A percentile compares a stretch with the other conserved stretches of the same genome.
phyloP scores from a whole-genome alignment of 2,329 filamentous ascomycete genomes.

The Venturiaceae sp. region DNA sequence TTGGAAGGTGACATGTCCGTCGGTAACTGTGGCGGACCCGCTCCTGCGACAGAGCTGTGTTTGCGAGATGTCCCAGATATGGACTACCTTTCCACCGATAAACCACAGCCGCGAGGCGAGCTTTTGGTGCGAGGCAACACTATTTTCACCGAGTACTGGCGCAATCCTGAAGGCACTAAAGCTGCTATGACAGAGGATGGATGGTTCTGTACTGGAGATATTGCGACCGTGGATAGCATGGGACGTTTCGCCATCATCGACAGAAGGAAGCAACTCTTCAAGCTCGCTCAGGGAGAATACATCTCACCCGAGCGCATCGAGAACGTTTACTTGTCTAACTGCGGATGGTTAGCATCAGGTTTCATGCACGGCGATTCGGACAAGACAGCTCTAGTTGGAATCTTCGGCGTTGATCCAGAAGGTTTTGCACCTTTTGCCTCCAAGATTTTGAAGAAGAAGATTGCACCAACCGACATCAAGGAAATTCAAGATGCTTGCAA shows the following conservation, averaged over 20 bases:
- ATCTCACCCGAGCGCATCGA: conserved; percentile 95
- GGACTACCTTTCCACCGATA: conserved; percentile 82
- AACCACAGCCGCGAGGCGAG: conserved; percentile 83
- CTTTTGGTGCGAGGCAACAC: conserved; percentile 72
- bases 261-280: conserved; percentile 98
- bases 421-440: conserved; percentile 72
- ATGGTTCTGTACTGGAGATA: conserved; percentile 96
- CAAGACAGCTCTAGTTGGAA: conserved; percentile 70
- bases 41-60: conserved; percentile 62
- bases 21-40: conserved; percentile 73
- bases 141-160: conserved; percentile 80
- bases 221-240: conserved; percentile 72
- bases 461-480: conserved; percentile 54
- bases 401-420: conserved; percentile 83
- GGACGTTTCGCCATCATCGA: conserved; percentile 92
- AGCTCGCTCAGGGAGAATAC: conserved; percentile 95
- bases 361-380: conserved; percentile 87
- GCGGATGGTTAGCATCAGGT: conserved; percentile 65
- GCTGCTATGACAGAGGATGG: conserved; percentile 78
- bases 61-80: conserved; percentile 85
- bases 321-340: conserved; percentile 81
- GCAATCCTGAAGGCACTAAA: conserved; percentile 76
- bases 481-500: conserved; percentile 57
- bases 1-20: conserved; percentile 57
- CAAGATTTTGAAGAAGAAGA: conserved; percentile 60